Base-by-base conservation (phyloP, 2,329 filamentous ascomycete genomes). In the Aaosphaeria arxii region DNA sequence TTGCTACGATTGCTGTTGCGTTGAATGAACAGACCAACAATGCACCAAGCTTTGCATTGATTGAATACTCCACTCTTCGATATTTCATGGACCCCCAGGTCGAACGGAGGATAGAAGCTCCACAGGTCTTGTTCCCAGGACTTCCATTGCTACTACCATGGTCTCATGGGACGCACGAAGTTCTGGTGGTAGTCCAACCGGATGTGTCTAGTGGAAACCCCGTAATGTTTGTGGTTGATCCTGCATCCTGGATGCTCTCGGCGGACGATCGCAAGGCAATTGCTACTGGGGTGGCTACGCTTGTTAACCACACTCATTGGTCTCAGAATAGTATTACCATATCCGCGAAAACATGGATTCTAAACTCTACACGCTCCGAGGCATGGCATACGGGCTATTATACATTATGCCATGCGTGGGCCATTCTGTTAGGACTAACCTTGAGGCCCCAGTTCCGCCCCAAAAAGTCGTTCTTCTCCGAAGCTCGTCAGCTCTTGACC, bases 1-100 rank as follows among this genome's bases (percentile, higher is more conserved):
- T 53, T 39, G 39, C 45, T 11, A 7, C 47, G 7, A 42, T 52
- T 36, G 13, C 33, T 9, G 9, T 36, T 36, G 33, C 33, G 9
- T 40, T 46, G 11, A 38, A 46, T 24, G 28, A 24, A 24, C 17
- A 24, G 17, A 24, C 17, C 17, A 24, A 24, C 17, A 24, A 36
- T 13, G 43, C 43, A 11, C 43, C 43, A 24, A 24, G 17, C 17
- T 24, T 24, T 40, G 30, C 11, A 30, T 29, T 30, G 6, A 33
- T 47, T 48, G 49, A 44, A 49, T 24, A 24, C 17, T 24, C 17
- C 17, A 24, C 17, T 24, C 17, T 24, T 24, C 17, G 17, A 24
- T 24, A 24, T 24, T 24, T 24, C 17, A 24, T 24, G 17, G 17
- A 24, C 17, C 17, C 17, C 17, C 17, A 24, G 17, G 17, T 24